Conservation (phyloP, 108 stramenopile genomes). For the Cyclotella cryptica region DNA sequence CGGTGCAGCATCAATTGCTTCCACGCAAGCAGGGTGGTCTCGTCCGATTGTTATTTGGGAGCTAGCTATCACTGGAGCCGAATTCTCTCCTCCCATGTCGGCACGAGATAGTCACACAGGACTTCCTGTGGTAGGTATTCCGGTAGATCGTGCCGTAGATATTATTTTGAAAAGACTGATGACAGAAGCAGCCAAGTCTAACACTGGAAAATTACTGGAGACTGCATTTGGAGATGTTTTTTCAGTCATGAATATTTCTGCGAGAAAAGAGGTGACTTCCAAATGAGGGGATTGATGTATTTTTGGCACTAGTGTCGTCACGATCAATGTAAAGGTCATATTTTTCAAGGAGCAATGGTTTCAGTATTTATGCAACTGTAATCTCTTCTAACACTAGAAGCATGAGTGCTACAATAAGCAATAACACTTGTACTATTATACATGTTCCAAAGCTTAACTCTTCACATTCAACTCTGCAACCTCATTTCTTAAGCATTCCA, state of each 20-base stretch:
- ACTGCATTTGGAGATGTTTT: slow-evolving; percentile 58
- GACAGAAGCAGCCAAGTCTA: slow-evolving; percentile 54
- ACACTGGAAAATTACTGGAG: slow-evolving; percentile 49
- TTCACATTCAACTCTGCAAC: background rate
- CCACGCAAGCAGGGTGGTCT: slow-evolving; percentile 34
- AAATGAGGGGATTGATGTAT: background rate
- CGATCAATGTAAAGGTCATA: too few species aligned
- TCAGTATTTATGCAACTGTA: too few species aligned
- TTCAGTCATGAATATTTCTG: slow-evolving; percentile 34
- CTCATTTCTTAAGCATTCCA: background rate
- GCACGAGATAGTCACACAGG: slow-evolving; percentile 39
- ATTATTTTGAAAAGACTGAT: slow-evolving; percentile 46
- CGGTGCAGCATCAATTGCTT: background rate
- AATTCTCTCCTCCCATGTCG: slow-evolving; percentile 52
- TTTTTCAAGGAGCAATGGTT: too few species aligned
- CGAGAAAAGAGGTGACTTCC: slow-evolving; percentile 7
- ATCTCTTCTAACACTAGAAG: too few species aligned
- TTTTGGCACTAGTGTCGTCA: too few species aligned
- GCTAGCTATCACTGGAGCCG: slow-evolving; percentile 45
- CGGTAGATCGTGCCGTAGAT: slow-evolving; percentile 44
- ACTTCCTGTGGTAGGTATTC: slow-evolving; percentile 49
- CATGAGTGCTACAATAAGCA: too few species aligned
- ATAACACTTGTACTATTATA: too few species aligned
- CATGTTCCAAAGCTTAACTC: too few species aligned
- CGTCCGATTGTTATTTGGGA: slow-evolving; percentile 49